Evolutionary conservation across 108 stramenopile genomes (phyloP).

Genomic region (Fragilariopsis cylindrus): DNA sequence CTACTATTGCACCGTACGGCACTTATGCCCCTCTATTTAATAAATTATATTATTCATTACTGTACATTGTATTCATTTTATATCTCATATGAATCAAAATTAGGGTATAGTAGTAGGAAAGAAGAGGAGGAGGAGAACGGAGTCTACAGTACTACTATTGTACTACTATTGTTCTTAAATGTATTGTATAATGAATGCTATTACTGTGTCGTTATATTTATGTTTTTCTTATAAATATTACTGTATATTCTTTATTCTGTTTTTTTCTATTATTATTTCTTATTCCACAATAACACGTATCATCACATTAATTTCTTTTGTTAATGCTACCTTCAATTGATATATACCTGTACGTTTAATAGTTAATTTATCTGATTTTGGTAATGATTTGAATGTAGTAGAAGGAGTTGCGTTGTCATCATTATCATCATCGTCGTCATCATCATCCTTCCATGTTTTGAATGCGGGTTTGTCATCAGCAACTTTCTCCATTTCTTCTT

Average conservation of each 20-base stretch:
- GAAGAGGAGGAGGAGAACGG: no score
- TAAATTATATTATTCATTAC: no score
- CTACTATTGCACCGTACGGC: no score
- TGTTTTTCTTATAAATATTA: no score
- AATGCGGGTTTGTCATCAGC: constrained; percentile 31
- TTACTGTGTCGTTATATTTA: no score
- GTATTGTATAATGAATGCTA: no score
- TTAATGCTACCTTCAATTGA: constrained; percentile 44
- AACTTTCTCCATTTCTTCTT: not conserved
- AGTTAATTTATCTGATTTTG: constrained; percentile 37
- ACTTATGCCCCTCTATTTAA: no score
- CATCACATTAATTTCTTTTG: constrained; percentile 51
- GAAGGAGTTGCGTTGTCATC: constrained; percentile 38
- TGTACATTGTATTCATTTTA: no score
- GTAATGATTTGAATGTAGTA: not conserved
- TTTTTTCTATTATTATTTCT: not conserved
- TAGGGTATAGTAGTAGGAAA: no score
- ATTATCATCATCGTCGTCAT: constrained; percentile 33
- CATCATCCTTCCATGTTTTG: constrained; percentile 52
- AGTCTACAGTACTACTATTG: no score
- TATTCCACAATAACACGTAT: constrained; percentile 50
- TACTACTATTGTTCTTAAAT: no score
- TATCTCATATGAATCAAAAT: no score
- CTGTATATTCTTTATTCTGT: not conserved
- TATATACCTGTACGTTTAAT: constrained; percentile 73